Conservation (phyloP, 176 grass and related monocot genomes). For the Carex parvula region DNA sequence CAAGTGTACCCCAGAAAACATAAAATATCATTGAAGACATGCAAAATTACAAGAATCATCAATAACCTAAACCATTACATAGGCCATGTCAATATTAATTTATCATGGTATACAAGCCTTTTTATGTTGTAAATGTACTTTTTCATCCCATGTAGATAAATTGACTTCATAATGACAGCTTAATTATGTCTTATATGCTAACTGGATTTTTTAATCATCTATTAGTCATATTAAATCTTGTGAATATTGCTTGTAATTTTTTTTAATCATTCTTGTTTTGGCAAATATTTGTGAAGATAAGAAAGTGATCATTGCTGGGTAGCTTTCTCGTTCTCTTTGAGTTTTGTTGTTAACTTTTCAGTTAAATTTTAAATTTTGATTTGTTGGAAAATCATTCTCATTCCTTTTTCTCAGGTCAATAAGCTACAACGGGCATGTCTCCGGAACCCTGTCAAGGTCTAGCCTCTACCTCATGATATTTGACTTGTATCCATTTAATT, state of each 20-base stretch:
- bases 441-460: conserved; percentile 87
- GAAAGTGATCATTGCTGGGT: too few relatives aligned
- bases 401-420: conserved; percentile 44
- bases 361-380: too few relatives aligned
- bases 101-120: not conserved
- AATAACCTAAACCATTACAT: not conserved
- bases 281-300: too few relatives aligned
- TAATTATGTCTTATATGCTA: not conserved
- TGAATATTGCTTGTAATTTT: not conserved
- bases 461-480: conserved; percentile 21
- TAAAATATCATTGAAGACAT: not conserved
- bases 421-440: conserved; percentile 93
- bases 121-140: not conserved
- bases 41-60: not conserved
- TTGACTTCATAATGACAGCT: not conserved
- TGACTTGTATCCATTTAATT: not conserved
- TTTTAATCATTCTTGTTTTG: not conserved
- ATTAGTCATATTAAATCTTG: not conserved
- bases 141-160: not conserved
- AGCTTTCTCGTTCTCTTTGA: too few relatives aligned
- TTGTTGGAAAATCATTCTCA: not conserved
- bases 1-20: not conserved
- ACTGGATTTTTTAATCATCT: not conserved
- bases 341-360: too few relatives aligned
- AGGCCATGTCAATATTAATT: not conserved